phyloP scores from a whole-genome alignment of 2,329 filamentous ascomycete genomes.

The Apiospora rasikravindrae region DNA sequence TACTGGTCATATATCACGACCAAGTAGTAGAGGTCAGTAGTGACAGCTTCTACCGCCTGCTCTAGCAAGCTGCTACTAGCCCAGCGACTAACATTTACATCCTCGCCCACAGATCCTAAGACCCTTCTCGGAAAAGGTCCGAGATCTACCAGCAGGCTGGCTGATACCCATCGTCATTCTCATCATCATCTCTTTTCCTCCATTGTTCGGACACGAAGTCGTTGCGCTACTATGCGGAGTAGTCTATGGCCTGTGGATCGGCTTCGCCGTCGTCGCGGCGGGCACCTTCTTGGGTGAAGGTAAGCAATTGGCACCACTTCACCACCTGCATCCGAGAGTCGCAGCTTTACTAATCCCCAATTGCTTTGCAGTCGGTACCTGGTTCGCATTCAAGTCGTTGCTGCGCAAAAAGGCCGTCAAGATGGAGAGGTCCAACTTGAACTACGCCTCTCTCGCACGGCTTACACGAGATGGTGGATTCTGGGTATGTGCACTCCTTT shows the following conservation, averaged over 20 bases:
- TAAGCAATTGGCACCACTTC: slow-evolving; percentile 26
- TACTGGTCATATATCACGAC: slow-evolving; percentile 45
- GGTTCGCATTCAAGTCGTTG: slow-evolving; percentile 47
- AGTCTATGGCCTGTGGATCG: slow-evolving; percentile 47
- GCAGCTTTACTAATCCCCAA: neutral
- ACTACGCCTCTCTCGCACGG: slow-evolving; percentile 45
- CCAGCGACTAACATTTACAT: neutral
- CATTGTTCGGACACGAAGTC: slow-evolving; percentile 48
- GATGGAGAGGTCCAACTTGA: slow-evolving; percentile 47
- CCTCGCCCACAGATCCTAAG: slow-evolving; percentile 34
- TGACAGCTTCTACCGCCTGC: neutral
- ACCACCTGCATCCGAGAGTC: neutral
- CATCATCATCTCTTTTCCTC: slow-evolving; percentile 47
- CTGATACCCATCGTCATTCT: slow-evolving; percentile 46
- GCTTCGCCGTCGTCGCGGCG: slow-evolving; percentile 46
- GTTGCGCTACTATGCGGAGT: slow-evolving; percentile 48
- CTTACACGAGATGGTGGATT: slow-evolving; percentile 48
- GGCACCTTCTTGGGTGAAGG: slow-evolving; percentile 48
- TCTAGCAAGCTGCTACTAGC: neutral
- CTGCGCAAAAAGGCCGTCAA: slow-evolving; percentile 43
- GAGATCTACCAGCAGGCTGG: slow-evolving; percentile 45
- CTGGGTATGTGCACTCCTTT: slow-evolving; percentile 35
- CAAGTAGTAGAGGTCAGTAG: slow-evolving; percentile 42
- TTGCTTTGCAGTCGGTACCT: slow-evolving; percentile 39
- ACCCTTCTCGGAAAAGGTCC: slow-evolving; percentile 44